These are phyloP conservation scores for Aspergillus wentii DNA, from an alignment of 495 filamentous ascomycete species.

Conservation along the genomic window DNA sequence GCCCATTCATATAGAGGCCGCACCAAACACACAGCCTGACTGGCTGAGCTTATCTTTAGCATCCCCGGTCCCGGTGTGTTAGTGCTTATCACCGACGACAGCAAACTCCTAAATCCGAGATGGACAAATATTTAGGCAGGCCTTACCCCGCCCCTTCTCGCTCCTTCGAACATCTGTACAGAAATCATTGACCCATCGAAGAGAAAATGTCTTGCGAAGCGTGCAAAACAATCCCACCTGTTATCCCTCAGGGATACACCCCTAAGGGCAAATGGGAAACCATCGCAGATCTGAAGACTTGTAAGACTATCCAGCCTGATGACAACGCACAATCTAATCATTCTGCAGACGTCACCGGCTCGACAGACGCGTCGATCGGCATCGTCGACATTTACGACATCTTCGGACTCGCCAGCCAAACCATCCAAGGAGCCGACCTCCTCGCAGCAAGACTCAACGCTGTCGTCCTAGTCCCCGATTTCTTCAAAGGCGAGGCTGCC, in stretches of 20 bases:
- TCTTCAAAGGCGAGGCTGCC: constrained; percentile 34
- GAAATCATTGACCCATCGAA: no score
- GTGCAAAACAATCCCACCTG: constrained; percentile 69
- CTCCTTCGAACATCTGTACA: no score
- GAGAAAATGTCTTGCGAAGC: constrained; percentile 48
- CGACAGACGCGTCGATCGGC: constrained; percentile 24
- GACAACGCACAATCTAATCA: not conserved
- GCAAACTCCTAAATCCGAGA: no score
- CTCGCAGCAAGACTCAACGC: constrained; percentile 33
- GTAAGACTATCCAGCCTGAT: constrained; percentile 28
- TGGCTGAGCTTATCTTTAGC: no score
- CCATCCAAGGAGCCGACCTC: constrained; percentile 51
- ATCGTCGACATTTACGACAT: constrained; percentile 51
- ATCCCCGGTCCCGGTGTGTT: no score
- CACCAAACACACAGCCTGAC: no score
- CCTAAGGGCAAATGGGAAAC: constrained; percentile 62
- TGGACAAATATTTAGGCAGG: no score
- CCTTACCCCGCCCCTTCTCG: no score
- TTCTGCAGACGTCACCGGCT: constrained; percentile 46
- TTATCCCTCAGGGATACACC: constrained; percentile 54
- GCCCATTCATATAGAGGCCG: no score
- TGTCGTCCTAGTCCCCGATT: constrained; percentile 42
- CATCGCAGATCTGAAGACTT: constrained; percentile 64
- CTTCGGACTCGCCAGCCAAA: constrained; percentile 48
- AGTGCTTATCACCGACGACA: no score